A percentile compares a stretch with the other conserved stretches of the same genome.
Conservation (phyloP, 108 stramenopile genomes). For the Bacterosira constricta region DNA sequence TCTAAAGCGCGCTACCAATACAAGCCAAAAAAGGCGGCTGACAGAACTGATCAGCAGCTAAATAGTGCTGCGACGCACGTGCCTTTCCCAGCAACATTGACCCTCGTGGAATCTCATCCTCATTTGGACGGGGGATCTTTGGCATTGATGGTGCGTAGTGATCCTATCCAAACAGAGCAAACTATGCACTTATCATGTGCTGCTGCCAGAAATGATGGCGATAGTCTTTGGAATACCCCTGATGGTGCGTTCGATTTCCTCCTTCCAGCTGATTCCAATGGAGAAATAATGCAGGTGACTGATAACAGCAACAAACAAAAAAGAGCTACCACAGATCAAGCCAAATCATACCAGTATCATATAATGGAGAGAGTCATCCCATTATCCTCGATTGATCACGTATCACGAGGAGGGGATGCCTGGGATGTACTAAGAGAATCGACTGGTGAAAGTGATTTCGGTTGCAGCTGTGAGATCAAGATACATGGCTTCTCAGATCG, state of each 20-base stretch:
- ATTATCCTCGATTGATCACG: conserved; percentile 25
- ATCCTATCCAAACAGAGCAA: conserved; percentile 15
- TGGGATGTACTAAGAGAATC: conserved; percentile 31
- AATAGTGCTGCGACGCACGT: neutral
- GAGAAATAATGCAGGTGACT: too few relatives aligned
- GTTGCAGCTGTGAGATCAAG: conserved; percentile 20
- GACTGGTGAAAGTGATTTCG: conserved; percentile 14
- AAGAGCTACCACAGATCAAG: neutral
- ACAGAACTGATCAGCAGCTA: neutral
- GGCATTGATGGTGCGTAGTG: conserved; percentile 19
- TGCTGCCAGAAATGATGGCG: too few relatives aligned
- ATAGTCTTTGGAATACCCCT: conserved; percentile 1
- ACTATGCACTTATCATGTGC: neutral
- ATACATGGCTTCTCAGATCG: conserved; percentile 34
- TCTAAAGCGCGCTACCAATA: neutral
- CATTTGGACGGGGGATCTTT: neutral
- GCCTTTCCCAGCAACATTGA: conserved; percentile 18
- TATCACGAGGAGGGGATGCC: conserved; percentile 27
- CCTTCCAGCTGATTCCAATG: neutral
- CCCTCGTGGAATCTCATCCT: conserved; percentile 8
- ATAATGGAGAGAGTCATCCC: conserved; percentile 33
- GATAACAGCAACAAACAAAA: neutral
- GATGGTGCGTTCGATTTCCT: conserved; percentile 26
- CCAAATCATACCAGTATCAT: conserved; percentile 1
- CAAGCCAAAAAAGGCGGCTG: neutral